Evolutionary conservation across 495 filamentous ascomycete species (phyloP), one percentile per base, ranked within the genome.

Genomic region (Xylaria intraflava): DNA sequence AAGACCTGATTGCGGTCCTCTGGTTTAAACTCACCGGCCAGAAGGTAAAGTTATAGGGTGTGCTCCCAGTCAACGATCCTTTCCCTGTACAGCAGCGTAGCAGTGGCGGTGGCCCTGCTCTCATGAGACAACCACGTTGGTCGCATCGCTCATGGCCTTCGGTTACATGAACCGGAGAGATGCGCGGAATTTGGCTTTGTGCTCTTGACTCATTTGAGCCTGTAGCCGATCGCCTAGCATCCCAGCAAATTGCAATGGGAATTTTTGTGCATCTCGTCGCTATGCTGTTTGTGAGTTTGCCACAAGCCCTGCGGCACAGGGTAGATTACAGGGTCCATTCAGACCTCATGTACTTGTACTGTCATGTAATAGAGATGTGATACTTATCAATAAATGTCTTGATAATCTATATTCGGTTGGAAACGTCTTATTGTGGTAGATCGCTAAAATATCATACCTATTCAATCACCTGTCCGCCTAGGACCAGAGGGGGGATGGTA

Each of bases 21-120:
- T 79, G 76, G 76, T 74, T 67, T 56, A 81, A 79, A 66, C 40
- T 81, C 14, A 81, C 78, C 0, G 78, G 78, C 22, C 65, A 75
- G 60, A 79, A 75, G 63, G 72, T 79, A 56, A 79, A 73, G 68
- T 62, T 80, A 55, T 67, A 58, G 50, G 59, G 53, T 53, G 1
- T 5, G 10, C 10, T n/a, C 30, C 26, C 22, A 2, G 27, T 31
- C 41, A 3, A 51, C 30, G 10, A 24, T 46, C 19, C 31, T 22
- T 49, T 33, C n/a, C 35, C 29, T 43, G 8, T 42, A 6, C 31
- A 19, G 22, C 17, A 7, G 33, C 31, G 8, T 17, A 9, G 2
- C 16, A 50, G 10, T 16, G 16, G 26, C 22, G 23, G 29, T 27
- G 16, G 30, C 16, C 36, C 19, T 19, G 23, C 36, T 17, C 7